Conservation (phyloP, 768 basidiomycete genomes). For the Mycena alexandri region DNA sequence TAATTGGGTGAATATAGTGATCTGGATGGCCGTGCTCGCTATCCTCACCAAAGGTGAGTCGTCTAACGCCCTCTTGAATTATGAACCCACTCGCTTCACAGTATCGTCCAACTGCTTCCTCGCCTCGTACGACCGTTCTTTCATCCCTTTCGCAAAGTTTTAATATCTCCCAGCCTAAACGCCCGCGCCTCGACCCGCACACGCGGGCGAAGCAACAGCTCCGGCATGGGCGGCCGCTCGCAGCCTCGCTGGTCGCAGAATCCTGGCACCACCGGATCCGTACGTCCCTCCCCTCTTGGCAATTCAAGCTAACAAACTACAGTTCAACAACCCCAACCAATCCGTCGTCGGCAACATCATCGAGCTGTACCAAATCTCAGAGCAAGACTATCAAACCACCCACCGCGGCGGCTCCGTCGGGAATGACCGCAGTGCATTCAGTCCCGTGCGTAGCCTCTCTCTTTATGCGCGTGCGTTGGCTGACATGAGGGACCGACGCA, state of each 20-base stretch:
- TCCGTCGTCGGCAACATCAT: slow-evolving; percentile 35
- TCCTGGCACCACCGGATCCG: slow-evolving; percentile 15
- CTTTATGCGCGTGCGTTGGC: background rate
- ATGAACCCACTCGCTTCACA: background rate
- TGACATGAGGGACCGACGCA: background rate
- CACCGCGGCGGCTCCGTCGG: slow-evolving; percentile 19
- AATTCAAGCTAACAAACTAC: background rate
- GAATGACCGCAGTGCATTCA: slow-evolving; percentile 37
- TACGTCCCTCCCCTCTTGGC: background rate
- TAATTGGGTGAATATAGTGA: slow-evolving; percentile 16
- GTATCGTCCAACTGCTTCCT: slow-evolving; percentile 38
- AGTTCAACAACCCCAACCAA: background rate
- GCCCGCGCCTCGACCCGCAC: slow-evolving; percentile 29
- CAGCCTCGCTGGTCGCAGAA: slow-evolving; percentile 16
- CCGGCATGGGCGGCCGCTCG: slow-evolving; percentile 4
- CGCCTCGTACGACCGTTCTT: slow-evolving; percentile 30
- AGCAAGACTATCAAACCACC: slow-evolving; percentile 18
- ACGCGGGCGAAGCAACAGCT: slow-evolving; percentile 4
- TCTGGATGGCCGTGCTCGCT: slow-evolving; percentile 37
- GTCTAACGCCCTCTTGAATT: background rate
- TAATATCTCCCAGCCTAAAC: slow-evolving; percentile 30
- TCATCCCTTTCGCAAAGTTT: background rate
- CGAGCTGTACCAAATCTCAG: slow-evolving; percentile 24
- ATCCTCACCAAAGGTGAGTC: slow-evolving; percentile 33
- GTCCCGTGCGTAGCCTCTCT: slow-evolving; percentile 26